Evolutionary conservation across 2,329 filamentous ascomycete genomes (phyloP), one percentile per base, ranked within the genome.

Genomic region (Malbranchea cinnamomea): DNA sequence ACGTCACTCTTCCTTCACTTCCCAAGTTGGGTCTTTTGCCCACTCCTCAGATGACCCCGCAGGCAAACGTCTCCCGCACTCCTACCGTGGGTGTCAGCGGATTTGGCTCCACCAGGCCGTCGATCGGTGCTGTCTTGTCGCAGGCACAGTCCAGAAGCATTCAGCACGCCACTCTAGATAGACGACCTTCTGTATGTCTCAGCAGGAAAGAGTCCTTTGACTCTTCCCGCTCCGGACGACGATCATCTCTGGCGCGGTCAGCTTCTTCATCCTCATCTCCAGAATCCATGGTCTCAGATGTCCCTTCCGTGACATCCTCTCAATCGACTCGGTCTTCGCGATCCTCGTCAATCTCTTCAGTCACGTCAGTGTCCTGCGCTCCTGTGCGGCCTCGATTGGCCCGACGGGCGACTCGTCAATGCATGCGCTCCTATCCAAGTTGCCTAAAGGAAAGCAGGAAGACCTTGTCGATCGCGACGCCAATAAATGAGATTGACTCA

Each of bases 251-350:
- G 38, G 59, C 61, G 33, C 65, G 57, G 32, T 63, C 65, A 13
- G 58, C 60, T 15, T 71, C 67, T 3, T 67, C 61, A 25, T 51
- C 51, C 12, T 67, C 62, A 6, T 68, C 63, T 24, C 71, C 71
- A n/a, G 70, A 74, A 39, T 74, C 71, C 19, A 70, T 74, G 63
- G 52, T 73, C 20, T 73, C 69, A 16, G 71, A 75, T 46, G 60
- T 60, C 32, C 69, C 67, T 20, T 62, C 62, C 9, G 55, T 68
- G 36, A 68, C 67, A 38, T 60, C 65, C 18, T 35, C 33, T 3
- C 30, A 16, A 6, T 68, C 64, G 31, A 68, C 51, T 40, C 57
- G 55, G 41, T 55, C 50, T 48, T 69, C 65, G 53, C 65, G 67
- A 49, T 70, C 58, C 11, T 60, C 56, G 4, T 60, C 57, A 3